Percentiles rank a stretch among this genome's conserved stretches.
These are phyloP conservation scores for Musa beccarii DNA, from an alignment of 176 grass and related monocot genomes.

Conservation along the genomic window DNA sequence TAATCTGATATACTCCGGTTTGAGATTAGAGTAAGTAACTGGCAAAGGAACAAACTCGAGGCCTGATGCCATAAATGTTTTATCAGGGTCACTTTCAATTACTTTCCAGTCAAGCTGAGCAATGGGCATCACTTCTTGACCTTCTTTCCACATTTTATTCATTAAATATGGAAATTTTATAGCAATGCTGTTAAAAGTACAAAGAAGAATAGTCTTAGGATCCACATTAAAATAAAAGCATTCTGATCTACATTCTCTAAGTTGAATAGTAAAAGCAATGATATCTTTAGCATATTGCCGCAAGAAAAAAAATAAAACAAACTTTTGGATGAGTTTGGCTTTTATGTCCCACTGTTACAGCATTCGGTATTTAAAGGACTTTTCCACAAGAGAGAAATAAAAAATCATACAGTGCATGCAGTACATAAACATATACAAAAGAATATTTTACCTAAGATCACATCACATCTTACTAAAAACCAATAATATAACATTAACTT, in stretches of 20 bases:
- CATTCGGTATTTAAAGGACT: too few species aligned
- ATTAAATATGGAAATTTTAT: constrained; percentile 82
- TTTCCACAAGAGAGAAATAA: too few species aligned
- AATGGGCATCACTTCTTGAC: constrained; percentile 66
- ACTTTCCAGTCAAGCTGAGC: constrained; percentile 92
- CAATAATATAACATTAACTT: too few species aligned
- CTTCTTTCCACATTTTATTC: constrained; percentile 73
- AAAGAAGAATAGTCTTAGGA: constrained; percentile 17
- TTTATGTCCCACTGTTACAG: too few species aligned
- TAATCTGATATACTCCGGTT: neutral
- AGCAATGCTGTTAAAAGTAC: constrained; percentile 43
- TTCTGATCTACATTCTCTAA: too few species aligned
- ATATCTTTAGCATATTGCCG: neutral
- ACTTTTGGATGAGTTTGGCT: too few species aligned
- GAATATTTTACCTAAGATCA: too few species aligned
- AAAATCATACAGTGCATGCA: too few species aligned
- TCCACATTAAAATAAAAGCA: constrained; percentile 3
- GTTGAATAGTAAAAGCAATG: neutral
- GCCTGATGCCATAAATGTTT: constrained; percentile 59
- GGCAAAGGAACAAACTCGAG: constrained; percentile 91
- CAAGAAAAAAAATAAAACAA: neutral
- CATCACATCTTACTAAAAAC: too few species aligned
- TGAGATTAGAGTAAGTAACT: constrained; percentile 26
- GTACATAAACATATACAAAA: too few species aligned
- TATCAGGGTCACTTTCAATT: constrained; percentile 59